Base-by-base conservation (phyloP, 768 basidiomycete genomes). In the Saitozyma podzolica region DNA sequence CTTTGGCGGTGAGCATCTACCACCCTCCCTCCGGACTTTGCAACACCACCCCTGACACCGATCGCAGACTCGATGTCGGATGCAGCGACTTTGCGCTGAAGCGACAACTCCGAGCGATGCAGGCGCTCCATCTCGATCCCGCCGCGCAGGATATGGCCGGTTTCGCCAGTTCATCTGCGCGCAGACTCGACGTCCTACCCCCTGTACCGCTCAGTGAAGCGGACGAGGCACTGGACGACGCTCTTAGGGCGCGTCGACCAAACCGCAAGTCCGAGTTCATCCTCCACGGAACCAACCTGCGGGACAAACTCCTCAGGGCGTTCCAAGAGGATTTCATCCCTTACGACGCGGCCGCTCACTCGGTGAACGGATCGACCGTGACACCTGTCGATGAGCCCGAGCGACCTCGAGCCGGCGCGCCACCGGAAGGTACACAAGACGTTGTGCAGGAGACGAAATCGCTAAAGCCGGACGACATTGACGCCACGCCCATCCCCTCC, bases 41-140 rank as follows among this genome's bases (percentile, higher is more conserved):
- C 9, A 39, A 74, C 86, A 45, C 71, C 9, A 10, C 13, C 39
- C 39, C 40, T 53, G 20, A 49, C 56, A 29, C 29, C 29, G 14
- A 19, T 20, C 19, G 3, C 29, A 82, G 81, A 48, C 70, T 94
- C 50, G 92, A 94, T 70, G 75, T 91, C 2, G 89, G 88, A 6
- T 82, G 83, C 9, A 86, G 86, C 20, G 85, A 86, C 63, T 83
- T 90, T 51, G 83, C 86, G 13, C 87, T 84, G 63, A 82, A 86
- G 40, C 84, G 89, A 49, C 91, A 92, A 86, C 83, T 85, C 9
- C 79, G 82, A 1, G 91, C 92, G 9, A 83, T 93, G 20, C 68
- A 78, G 8, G 77, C 83, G 37, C 74, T 92, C 29, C 81, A 84
- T 58, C 80, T 84, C 17, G 85, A 92, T 66, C 84, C 86, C 0